These are phyloP conservation scores for Scedosporium aurantiacum DNA, from an alignment of 2,329 filamentous ascomycete species.

Conservation along the genomic window DNA sequence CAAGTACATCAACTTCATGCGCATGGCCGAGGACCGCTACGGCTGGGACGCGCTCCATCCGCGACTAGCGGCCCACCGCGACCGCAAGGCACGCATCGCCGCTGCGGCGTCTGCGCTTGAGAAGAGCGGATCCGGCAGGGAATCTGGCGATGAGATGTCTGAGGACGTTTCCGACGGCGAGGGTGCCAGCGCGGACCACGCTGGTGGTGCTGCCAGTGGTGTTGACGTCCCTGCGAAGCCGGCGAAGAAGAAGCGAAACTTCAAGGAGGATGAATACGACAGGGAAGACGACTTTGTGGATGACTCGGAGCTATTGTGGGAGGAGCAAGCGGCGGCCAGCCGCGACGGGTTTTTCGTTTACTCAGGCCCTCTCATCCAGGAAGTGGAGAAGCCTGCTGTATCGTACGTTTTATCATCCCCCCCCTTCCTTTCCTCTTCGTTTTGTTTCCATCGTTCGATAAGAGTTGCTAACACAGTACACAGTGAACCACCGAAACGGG, in stretches of 20 bases:
- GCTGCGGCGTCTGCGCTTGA: slow-evolving; percentile 81
- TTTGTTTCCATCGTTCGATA: not conserved
- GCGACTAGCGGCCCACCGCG: slow-evolving; percentile 75
- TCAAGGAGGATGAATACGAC: slow-evolving; percentile 74
- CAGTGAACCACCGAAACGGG: slow-evolving; percentile 61
- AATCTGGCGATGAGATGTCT: slow-evolving; percentile 74
- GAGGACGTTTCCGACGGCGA: slow-evolving; percentile 64
- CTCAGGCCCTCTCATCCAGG: slow-evolving; percentile 78
- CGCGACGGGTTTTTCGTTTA: slow-evolving; percentile 98
- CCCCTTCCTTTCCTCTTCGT: not conserved
- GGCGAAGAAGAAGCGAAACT: slow-evolving; percentile 66
- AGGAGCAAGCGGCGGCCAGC: slow-evolving; percentile 86
- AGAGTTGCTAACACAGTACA: slow-evolving; percentile 21
- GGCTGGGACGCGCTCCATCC: slow-evolving; percentile 92
- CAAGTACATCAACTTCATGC: slow-evolving; percentile 90
- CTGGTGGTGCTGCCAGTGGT: slow-evolving; percentile 48
- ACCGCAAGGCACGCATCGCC: slow-evolving; percentile 77
- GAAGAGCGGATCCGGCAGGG: slow-evolving; percentile 55
- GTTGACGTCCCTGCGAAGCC: slow-evolving; percentile 52
- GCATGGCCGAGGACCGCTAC: slow-evolving; percentile 84
- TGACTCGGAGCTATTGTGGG: slow-evolving; percentile 89
- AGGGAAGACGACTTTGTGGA: slow-evolving; percentile 79
- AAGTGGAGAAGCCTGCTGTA: slow-evolving; percentile 61
- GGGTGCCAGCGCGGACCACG: slow-evolving; percentile 79
- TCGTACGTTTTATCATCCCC: slow-evolving; percentile 31